Evolutionary conservation across 2,329 filamentous ascomycete genomes (phyloP).

Genomic region (Sporothrix pallida): DNA sequence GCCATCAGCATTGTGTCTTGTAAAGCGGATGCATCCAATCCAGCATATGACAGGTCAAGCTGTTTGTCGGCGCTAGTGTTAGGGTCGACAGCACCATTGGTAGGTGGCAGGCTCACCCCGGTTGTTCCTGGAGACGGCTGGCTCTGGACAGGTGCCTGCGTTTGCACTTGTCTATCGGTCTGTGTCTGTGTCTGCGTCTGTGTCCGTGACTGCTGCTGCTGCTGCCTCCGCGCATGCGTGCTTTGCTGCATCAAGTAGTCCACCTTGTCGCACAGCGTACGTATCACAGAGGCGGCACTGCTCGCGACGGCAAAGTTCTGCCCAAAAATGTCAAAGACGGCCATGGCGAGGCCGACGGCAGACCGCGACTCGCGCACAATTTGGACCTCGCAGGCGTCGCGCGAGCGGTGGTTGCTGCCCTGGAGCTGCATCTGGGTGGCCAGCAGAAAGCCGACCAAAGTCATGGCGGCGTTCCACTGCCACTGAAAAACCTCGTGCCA

Average conservation of each 20-base stretch:
- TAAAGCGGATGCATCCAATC: neutral
- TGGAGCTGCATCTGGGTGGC: neutral
- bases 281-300: constrained; percentile 17
- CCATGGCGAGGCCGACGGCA: constrained; percentile 7
- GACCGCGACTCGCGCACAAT: neutral
- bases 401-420: neutral
- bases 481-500: constrained; percentile 28
- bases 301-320: constrained; percentile 21
- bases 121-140: neutral
- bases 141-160: neutral
- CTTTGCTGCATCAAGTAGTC: constrained; percentile 9
- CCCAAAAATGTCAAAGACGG: constrained; percentile 25
- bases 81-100: neutral
- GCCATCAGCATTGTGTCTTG: constrained; percentile 30
- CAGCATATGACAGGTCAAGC: neutral
- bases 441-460: constrained; percentile 7
- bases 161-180: neutral
- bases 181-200: neutral
- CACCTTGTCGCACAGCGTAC: constrained; percentile 18
- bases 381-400: neutral
- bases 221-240: neutral
- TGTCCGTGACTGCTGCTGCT: too few species aligned
- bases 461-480: constrained; percentile 30
- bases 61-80: neutral
- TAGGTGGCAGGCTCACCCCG: neutral